Evolutionary conservation across 805 yeast genomes (phyloP).

Genomic region (Lipomyces lipofer): DNA sequence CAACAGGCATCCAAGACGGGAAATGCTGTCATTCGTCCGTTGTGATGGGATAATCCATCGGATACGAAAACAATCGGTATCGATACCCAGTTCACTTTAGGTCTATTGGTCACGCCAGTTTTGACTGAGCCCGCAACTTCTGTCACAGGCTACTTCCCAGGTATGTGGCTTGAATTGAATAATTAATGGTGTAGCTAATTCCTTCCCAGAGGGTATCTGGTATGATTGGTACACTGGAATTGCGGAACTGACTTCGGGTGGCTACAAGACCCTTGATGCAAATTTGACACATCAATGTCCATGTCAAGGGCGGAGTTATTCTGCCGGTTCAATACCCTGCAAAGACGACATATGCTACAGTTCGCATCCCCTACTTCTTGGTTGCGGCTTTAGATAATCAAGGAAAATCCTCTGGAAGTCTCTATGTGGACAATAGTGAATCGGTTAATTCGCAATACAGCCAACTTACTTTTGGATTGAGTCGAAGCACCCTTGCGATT

Average conservation of each 20-base stretch:
- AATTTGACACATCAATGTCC: constrained; percentile 55
- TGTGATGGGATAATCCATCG: constrained; percentile 44
- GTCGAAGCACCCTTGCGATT: background rate
- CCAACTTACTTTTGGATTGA: background rate
- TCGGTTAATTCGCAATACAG: constrained; percentile 35
- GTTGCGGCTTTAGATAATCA: constrained; percentile 52
- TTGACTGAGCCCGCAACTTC: constrained; percentile 42
- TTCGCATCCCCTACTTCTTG: constrained; percentile 68
- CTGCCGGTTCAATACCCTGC: constrained; percentile 57
- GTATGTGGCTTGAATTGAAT: background rate
- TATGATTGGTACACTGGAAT: constrained; percentile 27
- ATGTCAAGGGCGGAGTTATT: constrained; percentile 56
- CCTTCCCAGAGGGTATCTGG: constrained; percentile 6
- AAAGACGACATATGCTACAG: constrained; percentile 59
- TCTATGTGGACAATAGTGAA: constrained; percentile 78
- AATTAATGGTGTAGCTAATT: too few relatives aligned
- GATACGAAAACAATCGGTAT: constrained; percentile 44
- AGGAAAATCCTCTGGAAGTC: constrained; percentile 49
- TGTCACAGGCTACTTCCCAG: constrained; percentile 48
- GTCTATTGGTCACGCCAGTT: constrained; percentile 52
- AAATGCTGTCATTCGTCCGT: constrained; percentile 62
- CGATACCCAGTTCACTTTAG: constrained; percentile 72
- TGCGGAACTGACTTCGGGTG: constrained; percentile 41
- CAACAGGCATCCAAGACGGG: constrained; percentile 55
- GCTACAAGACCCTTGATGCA: constrained; percentile 37